Evolutionary conservation across 768 basidiomycete genomes (phyloP).

Genomic region (Mycena belliarum): DNA sequence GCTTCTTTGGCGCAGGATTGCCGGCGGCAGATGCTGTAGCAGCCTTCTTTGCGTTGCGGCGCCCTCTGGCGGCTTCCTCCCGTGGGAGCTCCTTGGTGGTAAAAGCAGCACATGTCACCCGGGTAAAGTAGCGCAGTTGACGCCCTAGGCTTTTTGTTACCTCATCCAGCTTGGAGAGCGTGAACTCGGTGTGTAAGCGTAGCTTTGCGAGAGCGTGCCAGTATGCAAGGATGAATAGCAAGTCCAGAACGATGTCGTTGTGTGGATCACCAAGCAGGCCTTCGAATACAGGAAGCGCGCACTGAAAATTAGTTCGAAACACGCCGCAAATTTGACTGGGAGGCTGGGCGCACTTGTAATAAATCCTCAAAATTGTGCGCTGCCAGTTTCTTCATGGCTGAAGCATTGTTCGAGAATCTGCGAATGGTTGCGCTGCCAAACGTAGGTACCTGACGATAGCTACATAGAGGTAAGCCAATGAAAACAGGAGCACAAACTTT

Average conservation of each 20-base stretch:
- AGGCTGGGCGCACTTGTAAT: slow-evolving; percentile 12
- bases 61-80: neutral
- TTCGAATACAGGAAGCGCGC: slow-evolving; percentile 34
- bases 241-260: neutral
- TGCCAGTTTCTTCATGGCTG: slow-evolving; percentile 26
- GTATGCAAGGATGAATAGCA: neutral
- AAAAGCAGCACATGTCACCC: neutral
- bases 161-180: neutral
- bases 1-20: neutral
- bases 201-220: slow-evolving; percentile 9
- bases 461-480: neutral
- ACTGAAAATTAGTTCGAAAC: slow-evolving; percentile 18
- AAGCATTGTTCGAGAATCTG: slow-evolving; percentile 21
- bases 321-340: no score
- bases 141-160: slow-evolving; percentile 18
- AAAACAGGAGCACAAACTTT: neutral
- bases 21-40: no score
- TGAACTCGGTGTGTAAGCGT: neutral
- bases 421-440: slow-evolving; percentile 29
- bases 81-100: neutral
- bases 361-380: slow-evolving; percentile 29
- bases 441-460: slow-evolving; percentile 21
- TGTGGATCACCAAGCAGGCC: neutral
- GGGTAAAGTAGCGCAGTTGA: neutral
- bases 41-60: neutral